These are phyloP conservation scores for Claviceps pazoutovae DNA, from an alignment of 2,329 filamentous ascomycete genomes.

Conservation along the genomic window DNA sequence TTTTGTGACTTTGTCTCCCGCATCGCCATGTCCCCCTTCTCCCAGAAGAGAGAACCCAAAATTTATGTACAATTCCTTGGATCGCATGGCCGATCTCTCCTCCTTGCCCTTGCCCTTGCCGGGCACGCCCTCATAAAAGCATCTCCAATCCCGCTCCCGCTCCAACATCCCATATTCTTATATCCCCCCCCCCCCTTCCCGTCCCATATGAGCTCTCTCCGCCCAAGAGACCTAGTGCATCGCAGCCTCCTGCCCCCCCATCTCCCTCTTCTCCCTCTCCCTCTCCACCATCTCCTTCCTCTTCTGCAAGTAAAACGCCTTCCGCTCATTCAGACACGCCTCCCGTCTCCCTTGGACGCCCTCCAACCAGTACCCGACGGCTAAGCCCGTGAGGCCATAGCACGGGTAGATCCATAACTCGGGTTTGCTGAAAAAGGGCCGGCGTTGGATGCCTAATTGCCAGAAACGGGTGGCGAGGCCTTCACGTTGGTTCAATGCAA, in stretches of 20 bases:
- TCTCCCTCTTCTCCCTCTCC: constrained; percentile 18
- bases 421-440: constrained; percentile 74
- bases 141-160: too few species aligned
- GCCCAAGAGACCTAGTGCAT: background rate
- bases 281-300: constrained; percentile 48
- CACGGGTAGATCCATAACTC: constrained; percentile 85
- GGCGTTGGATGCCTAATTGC: constrained; percentile 98
- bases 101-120: constrained; percentile 12
- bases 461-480: constrained; percentile 85
- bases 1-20: too few species aligned
- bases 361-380: constrained; percentile 92
- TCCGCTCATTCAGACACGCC: constrained; percentile 62
- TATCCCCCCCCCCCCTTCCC: background rate
- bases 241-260: background rate
- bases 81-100: background rate
- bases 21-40: background rate
- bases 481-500: constrained; percentile 22
- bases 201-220: too few species aligned
- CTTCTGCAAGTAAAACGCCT: constrained; percentile 76
- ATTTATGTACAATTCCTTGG: background rate
- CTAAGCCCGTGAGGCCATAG: constrained; percentile 71
- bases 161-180: background rate
- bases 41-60: background rate
- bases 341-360: constrained; percentile 76
- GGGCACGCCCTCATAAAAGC: too few species aligned